Conservation (phyloP, 108 stramenopile species). For the Fistulifera pelliculosa region DNA sequence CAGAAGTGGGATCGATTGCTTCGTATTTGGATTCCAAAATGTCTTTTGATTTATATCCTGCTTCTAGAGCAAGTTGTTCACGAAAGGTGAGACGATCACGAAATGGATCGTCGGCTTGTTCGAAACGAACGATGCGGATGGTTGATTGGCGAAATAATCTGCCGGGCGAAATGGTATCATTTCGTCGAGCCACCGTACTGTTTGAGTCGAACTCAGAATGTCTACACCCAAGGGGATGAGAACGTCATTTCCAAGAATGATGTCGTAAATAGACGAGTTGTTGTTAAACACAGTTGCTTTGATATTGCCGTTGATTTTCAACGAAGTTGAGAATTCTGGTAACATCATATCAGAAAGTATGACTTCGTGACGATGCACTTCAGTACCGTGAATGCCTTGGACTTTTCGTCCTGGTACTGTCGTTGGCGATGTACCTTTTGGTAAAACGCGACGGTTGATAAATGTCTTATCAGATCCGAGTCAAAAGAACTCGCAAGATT, state of each 20-base stretch:
- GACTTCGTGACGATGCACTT: not conserved
- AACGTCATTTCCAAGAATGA: conserved; percentile 1
- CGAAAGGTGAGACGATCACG: not conserved
- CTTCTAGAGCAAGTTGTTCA: not conserved
- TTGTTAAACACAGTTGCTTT: conserved; percentile 6
- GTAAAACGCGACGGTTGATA: not conserved
- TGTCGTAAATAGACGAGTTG: not conserved
- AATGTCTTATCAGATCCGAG: conserved; percentile 15
- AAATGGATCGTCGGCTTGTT: too few relatives aligned
- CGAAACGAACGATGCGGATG: too few relatives aligned
- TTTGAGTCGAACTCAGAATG: too few relatives aligned
- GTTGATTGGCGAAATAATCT: too few relatives aligned
- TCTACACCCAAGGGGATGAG: not conserved
- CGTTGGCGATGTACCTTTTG: conserved; percentile 8
- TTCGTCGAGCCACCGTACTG: too few relatives aligned
- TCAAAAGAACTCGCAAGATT: conserved; percentile 14
- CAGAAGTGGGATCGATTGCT: conserved; percentile 5
- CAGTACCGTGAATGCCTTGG: too few relatives aligned
- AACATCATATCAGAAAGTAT: conserved; percentile 15
- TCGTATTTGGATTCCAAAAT: conserved; percentile 37
- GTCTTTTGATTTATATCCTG: conserved; percentile 1
- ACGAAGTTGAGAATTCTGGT: conserved; percentile 20
- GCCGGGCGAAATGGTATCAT: too few relatives aligned
- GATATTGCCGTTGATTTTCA: conserved; percentile 1
- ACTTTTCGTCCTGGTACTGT: not conserved